phyloP scores from a whole-genome alignment of 1,284 basidiomycete species.

The Irpex sp. region DNA sequence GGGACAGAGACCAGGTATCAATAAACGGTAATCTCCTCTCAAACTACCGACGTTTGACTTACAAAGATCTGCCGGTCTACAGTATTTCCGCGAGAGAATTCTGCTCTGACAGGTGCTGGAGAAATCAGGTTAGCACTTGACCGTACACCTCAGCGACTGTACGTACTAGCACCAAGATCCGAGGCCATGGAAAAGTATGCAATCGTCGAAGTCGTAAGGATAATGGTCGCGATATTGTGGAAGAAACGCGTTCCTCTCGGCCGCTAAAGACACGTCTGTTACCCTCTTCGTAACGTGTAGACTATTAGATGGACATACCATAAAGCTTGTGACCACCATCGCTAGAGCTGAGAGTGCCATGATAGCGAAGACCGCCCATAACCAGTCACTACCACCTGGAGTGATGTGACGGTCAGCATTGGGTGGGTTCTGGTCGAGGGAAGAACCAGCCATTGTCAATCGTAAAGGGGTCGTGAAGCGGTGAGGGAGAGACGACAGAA shows the following conservation, averaged over 20 bases:
- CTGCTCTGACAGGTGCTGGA: slow-evolving; percentile 35
- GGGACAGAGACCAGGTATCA: background rate
- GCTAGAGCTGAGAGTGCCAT: slow-evolving; percentile 39
- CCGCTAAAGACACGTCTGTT: slow-evolving; percentile 21
- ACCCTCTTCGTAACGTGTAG: background rate
- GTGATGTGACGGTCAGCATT: slow-evolving; percentile 37
- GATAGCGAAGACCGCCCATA: slow-evolving; percentile 53
- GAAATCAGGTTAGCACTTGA: background rate
- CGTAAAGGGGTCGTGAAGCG: background rate
- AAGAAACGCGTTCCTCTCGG: slow-evolving; percentile 40
- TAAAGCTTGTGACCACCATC: slow-evolving; percentile 36
- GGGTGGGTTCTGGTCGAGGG: slow-evolving; percentile 34
- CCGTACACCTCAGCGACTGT: background rate
- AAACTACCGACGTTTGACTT: slow-evolving; percentile 24
- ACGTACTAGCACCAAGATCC: slow-evolving; percentile 41
- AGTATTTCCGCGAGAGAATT: slow-evolving; percentile 36
- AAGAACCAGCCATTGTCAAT: slow-evolving; percentile 16
- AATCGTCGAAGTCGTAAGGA: slow-evolving; percentile 42
- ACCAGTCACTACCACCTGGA: slow-evolving; percentile 43
- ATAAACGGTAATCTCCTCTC: background rate
- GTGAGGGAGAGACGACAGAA: no score
- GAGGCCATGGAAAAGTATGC: slow-evolving; percentile 59
- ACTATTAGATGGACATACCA: slow-evolving; percentile 19
- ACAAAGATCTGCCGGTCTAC: slow-evolving; percentile 43
- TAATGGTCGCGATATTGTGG: slow-evolving; percentile 45